Base-by-base conservation (phyloP, 2,329 filamentous ascomycete species). In the Xylaria sp. region DNA sequence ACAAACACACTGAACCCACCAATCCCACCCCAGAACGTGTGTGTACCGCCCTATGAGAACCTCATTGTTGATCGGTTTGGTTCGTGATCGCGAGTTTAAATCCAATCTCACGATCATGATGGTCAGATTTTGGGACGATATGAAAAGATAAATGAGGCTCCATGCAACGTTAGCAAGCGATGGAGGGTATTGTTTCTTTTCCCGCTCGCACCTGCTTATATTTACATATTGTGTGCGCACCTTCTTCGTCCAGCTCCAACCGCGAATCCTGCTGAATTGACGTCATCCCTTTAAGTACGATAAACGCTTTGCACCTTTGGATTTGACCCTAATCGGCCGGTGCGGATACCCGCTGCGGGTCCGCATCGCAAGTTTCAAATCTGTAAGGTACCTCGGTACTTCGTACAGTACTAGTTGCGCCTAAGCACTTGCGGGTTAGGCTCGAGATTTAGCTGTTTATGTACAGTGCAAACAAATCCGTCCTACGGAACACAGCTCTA, bases 11-110 rank as follows among this genome's bases (percentile, higher is more conserved):
- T 19, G 4, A 42, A 34, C 48, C 48, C 54, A 30, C 57, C 62
- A 63, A 62, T 62, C 49, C 52, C 16, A 13, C 16, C 8, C 3
- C 5, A 8, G 30, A 58, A 62, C 57, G 51, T 59, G 59, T 59
- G 6, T 37, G 37, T 42, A 42, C 37, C 37, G 37, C 37, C 37
- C 8, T 42, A 10, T 30, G 23, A 30, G 23, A 3, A 30, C 23
- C 23, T 30, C 23, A 30, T 30, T 30, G 23, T 30, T 30, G 23
- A 30, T 30, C 23, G 23, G 23, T 30, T 30, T 30, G 23, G 23
- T 30, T 30, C 4, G 23, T 6, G 23, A 30, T 30, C 23, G 23
- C 23, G 23, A 30, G 23, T 30, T 30, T 30, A 30, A 30, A 30
- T 30, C 23, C 23, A 30, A 30, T 30, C 23, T 30, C 23, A 30